A percentile compares a stretch with the other conserved stretches of the same genome.
Evolutionary conservation across 2,329 filamentous ascomycete genomes (phyloP).

Genomic region (Cordyceps cateniannulata): DNA sequence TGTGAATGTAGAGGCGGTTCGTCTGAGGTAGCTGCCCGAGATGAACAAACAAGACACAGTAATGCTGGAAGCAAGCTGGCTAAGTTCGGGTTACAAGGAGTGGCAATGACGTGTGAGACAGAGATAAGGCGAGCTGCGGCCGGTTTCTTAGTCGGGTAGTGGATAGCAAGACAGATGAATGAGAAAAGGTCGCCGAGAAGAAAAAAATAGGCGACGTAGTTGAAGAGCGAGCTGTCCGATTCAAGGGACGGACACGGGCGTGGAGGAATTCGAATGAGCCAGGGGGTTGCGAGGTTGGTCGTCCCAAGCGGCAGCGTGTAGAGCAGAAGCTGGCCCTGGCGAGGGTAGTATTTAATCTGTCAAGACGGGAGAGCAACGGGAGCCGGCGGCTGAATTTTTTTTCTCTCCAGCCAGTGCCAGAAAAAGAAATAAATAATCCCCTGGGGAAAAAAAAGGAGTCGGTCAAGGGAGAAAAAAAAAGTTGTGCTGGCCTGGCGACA

Average conservation of each 20-base stretch:
- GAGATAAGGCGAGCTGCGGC: slow-evolving; percentile 7
- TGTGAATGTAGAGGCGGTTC: neutral
- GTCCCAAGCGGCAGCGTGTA: neutral
- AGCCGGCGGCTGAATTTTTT: neutral
- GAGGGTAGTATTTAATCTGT: slow-evolving; percentile 10
- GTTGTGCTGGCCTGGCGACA: neutral
- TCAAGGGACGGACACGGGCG: neutral
- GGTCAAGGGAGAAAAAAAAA: neutral
- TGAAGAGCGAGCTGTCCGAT: neutral
- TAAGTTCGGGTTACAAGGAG: neutral
- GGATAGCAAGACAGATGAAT: neutral
- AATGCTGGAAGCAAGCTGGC: neutral
- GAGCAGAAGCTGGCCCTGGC: slow-evolving; percentile 4
- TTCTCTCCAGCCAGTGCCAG: neutral
- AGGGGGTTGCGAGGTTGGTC: neutral
- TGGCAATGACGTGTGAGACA: slow-evolving; percentile 9
- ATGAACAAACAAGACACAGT: slow-evolving; percentile 5
- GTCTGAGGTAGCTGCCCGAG: neutral
- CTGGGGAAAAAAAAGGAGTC: neutral
- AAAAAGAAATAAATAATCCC: neutral
- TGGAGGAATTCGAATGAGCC: neutral
- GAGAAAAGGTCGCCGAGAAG: neutral
- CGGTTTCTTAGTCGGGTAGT: neutral
- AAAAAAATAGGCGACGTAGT: neutral
- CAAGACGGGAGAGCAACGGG: neutral